Conservation (phyloP, 2,329 filamentous ascomycete genomes). For the Diaporthe destruens region DNA sequence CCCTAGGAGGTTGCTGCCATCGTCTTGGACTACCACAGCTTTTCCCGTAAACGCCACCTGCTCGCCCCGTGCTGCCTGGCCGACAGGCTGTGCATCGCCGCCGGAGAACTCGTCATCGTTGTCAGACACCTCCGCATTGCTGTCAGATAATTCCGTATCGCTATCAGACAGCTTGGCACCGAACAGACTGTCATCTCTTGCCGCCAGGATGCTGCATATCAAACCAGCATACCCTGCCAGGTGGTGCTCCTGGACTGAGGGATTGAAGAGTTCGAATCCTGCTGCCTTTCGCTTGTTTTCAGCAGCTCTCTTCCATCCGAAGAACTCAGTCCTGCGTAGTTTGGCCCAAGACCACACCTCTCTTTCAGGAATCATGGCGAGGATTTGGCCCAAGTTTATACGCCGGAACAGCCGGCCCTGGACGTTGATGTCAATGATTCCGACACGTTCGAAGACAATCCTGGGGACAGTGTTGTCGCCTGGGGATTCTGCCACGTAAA, state of each 20-base stretch:
- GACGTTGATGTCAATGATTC: background rate
- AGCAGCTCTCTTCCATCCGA: background rate
- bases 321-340: background rate
- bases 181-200: background rate
- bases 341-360: accelerated
- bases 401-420: background rate
- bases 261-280: background rate
- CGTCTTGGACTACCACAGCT: background rate
- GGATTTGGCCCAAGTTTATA: background rate
- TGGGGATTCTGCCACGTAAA: accelerated
- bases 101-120: too few relatives aligned
- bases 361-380: background rate
- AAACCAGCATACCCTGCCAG: background rate
- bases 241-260: background rate
- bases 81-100: background rate
- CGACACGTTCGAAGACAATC: background rate
- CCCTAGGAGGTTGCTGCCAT: background rate
- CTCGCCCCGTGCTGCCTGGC: background rate
- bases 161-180: too few relatives aligned
- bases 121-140: too few relatives aligned
- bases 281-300: background rate
- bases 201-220: background rate
- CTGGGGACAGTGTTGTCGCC: accelerated
- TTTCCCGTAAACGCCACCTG: background rate
- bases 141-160: too few relatives aligned